Base-by-base conservation (phyloP, 1,284 basidiomycete species). In the Sporisorium exsertum region DNA sequence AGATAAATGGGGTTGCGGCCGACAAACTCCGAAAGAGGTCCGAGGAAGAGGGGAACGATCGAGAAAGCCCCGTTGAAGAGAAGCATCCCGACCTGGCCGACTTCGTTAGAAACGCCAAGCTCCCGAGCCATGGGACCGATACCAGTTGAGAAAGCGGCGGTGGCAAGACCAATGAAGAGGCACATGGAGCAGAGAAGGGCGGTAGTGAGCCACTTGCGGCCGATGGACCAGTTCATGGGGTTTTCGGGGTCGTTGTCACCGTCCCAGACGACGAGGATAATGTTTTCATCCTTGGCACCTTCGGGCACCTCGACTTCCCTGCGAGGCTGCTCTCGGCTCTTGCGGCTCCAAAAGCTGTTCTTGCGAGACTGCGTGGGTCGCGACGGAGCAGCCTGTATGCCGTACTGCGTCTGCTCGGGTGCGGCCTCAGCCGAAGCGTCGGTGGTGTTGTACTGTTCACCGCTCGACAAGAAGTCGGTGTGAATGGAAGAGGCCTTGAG, bases 1-100 rank as follows among this genome's bases (percentile, higher is more conserved):
- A 86, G 71, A 67, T 84, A 86, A 64, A 86, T 80, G 45, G 71
- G 71, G 56, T 82, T 79, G 40, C 83, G 79, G 12, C 85, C 85
- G 46, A 82, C 70, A 33, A 83, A 81, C 65, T 86, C 85, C 54
- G 80, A 84, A 18, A 86, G 77, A 10, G 84, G 85, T 18, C 83
- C 85, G 22, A 86, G 68, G 71, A 81, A 77, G 52, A 84, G 73
- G 1, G 84, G 83, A 0, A 81, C 81, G 29, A 79, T 60, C 18
- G 76, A 61, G 60, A 69, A 78, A 3, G 70, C 69, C 12, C 74
- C 80, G 75, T 85, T 81, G 79, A 84, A 80, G 32, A 79, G 63
- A 64, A 82, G 76, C 79, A 85, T 81, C 6, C 84, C 84, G 52
- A 85, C 72, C 54, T 86, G 83, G 5, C 83, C 84, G 26, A 81